phyloP scores from a whole-genome alignment of 2,329 filamentous ascomycete species.

The Monilinia vaccinii-corymbosi region DNA sequence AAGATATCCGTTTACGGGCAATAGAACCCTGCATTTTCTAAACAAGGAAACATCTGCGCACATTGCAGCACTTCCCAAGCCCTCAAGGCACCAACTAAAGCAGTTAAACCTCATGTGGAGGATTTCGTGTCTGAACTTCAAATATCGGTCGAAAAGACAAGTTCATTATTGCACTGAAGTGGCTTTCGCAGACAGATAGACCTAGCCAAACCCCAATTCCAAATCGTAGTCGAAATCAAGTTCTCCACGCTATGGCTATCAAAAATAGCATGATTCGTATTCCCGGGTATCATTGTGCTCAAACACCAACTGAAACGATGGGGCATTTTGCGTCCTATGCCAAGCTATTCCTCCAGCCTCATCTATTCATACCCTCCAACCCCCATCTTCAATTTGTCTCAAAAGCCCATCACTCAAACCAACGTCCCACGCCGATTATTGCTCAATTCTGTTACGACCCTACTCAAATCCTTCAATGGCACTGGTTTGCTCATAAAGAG shows the following conservation, averaged over 20 bases:
- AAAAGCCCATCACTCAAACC: neutral
- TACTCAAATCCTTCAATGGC: neutral
- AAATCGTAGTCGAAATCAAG: too few species aligned
- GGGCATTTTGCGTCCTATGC: neutral
- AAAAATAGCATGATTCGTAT: neutral
- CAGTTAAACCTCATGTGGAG: too few species aligned
- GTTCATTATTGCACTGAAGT: too few species aligned
- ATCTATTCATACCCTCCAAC: neutral
- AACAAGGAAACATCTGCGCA: too few species aligned
- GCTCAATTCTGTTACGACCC: neutral
- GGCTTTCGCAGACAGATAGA: too few species aligned
- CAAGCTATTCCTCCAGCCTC: neutral
- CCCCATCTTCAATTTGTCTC: neutral
- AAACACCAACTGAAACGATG: neutral
- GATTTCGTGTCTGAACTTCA: too few species aligned
- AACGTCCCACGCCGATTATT: neutral
- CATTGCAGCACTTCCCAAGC: too few species aligned
- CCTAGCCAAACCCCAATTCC: too few species aligned
- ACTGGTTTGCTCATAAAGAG: slow-evolving; percentile 44
- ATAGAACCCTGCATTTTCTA: too few species aligned
- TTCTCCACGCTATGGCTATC: neutral
- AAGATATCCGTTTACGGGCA: too few species aligned
- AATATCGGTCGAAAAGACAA: too few species aligned
- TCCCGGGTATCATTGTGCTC: neutral
- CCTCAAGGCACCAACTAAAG: too few species aligned